Evolutionary conservation across 176 grass and related monocot genomes (phyloP).

Genomic region (Paspalum notatum): DNA sequence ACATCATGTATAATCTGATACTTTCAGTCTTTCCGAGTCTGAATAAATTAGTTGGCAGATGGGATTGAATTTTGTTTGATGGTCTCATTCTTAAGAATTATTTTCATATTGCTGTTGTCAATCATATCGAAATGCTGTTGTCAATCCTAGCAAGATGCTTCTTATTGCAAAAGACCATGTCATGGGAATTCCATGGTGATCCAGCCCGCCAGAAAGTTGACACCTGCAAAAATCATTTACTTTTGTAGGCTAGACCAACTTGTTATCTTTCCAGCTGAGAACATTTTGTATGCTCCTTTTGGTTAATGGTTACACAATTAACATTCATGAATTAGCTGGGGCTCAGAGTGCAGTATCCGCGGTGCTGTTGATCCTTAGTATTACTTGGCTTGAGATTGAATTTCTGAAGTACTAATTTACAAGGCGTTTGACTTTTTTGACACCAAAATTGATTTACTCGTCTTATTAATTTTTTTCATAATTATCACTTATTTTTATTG

Average conservation of each 20-base stretch:
- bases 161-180: not conserved
- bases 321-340: not conserved
- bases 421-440: too few species aligned
- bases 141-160: not conserved
- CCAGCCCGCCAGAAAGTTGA: conserved; percentile 30
- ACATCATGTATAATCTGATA: not conserved
- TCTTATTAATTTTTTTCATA: too few species aligned
- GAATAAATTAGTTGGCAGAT: not conserved
- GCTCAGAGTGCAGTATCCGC: conserved; percentile 12
- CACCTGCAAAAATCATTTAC: conserved; percentile 34
- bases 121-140: not conserved
- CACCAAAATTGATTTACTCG: too few species aligned
- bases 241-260: conserved; percentile 48
- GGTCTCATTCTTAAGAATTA: not conserved
- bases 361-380: conserved; percentile 50
- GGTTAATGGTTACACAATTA: not conserved
- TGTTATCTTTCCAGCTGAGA: conserved; percentile 30
- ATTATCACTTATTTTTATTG: too few species aligned
- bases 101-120: not conserved
- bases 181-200: not conserved
- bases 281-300: conserved; percentile 11
- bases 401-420: conserved; percentile 49
- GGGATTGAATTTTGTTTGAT: not conserved
- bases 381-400: conserved; percentile 40
- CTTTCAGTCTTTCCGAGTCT: not conserved